These are phyloP conservation scores for Phytophthora meadii DNA, from an alignment of 352 stramenopile genomes.

Conservation along the genomic window DNA sequence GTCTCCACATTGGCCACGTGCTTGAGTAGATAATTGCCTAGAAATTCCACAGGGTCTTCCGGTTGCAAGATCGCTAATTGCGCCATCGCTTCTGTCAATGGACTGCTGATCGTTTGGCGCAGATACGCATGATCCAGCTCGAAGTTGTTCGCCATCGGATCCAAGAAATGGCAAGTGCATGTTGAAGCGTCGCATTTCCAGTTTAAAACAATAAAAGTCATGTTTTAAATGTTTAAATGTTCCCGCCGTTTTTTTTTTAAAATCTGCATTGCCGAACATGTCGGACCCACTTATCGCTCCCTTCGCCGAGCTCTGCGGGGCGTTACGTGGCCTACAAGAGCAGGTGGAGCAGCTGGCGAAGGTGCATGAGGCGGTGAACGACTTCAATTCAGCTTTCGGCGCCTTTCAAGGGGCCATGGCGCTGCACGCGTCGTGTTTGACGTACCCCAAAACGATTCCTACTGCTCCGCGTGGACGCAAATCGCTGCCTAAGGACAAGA, in stretches of 20 bases:
- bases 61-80: slow-evolving; percentile 90
- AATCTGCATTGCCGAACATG: slow-evolving; percentile 11
- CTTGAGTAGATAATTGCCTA: slow-evolving; percentile 90
- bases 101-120: slow-evolving; percentile 69
- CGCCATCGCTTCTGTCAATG: slow-evolving; percentile 87
- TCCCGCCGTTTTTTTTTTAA: slow-evolving; percentile 25
- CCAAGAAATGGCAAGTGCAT: not conserved
- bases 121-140: slow-evolving; percentile 88
- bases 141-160: slow-evolving; percentile 43
- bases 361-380: slow-evolving; percentile 75
- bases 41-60: slow-evolving; percentile 89
- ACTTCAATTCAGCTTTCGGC: slow-evolving; percentile 81
- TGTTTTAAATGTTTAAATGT: too few relatives aligned
- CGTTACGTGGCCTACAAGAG: slow-evolving; percentile 69
- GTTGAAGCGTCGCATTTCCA: slow-evolving; percentile 17
- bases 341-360: slow-evolving; percentile 69
- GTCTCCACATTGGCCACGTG: slow-evolving; percentile 79
- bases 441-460: slow-evolving; percentile 50
- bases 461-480: slow-evolving; percentile 18
- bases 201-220: too few relatives aligned
- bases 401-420: slow-evolving; percentile 79
- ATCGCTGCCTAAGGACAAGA: slow-evolving; percentile 30
- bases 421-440: slow-evolving; percentile 78
- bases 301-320: slow-evolving; percentile 66
- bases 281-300: slow-evolving; percentile 50